Conservation (phyloP, 805 yeast genomes). For the Schwanniomyces polymorphus region DNA sequence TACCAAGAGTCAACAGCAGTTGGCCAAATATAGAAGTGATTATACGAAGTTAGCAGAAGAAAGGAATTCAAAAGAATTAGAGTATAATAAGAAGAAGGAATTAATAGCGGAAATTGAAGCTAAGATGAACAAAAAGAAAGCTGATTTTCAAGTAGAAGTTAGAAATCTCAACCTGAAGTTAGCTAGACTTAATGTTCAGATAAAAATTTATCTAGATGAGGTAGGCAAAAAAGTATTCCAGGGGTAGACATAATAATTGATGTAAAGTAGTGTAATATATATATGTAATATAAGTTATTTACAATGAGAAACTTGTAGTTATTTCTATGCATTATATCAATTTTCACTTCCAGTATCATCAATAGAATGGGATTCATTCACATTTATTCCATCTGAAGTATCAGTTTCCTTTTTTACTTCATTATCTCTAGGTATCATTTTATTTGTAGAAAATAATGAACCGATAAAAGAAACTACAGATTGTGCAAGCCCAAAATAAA, state of each 20-base stretch:
- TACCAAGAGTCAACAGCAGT: constrained; percentile 37
- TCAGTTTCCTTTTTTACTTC: constrained; percentile 8
- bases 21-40: constrained; percentile 44
- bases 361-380: not conserved
- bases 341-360: not conserved
- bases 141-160: constrained; percentile 52
- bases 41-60: constrained; percentile 51
- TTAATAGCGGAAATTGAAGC: constrained; percentile 46
- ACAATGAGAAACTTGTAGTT: not conserved
- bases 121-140: constrained; percentile 36
- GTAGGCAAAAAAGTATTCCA: constrained; percentile 38
- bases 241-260: not conserved
- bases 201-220: constrained; percentile 52
- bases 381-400: not conserved
- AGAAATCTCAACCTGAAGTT: constrained; percentile 54
- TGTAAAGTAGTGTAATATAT: constrained; percentile 8
- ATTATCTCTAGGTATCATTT: constrained; percentile 38
- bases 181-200: constrained; percentile 54
- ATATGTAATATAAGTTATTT: constrained; percentile 1
- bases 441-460: constrained; percentile 39
- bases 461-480: constrained; percentile 29
- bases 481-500: constrained; percentile 39
- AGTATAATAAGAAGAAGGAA: constrained; percentile 47
- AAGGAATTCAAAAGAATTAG: constrained; percentile 47
- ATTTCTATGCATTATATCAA: not conserved